Percentiles rank a stretch among this genome's conserved stretches.
These are phyloP conservation scores for Rubia tinctorum DNA, from an alignment of 305 asterid genomes.

Conservation along the genomic window DNA sequence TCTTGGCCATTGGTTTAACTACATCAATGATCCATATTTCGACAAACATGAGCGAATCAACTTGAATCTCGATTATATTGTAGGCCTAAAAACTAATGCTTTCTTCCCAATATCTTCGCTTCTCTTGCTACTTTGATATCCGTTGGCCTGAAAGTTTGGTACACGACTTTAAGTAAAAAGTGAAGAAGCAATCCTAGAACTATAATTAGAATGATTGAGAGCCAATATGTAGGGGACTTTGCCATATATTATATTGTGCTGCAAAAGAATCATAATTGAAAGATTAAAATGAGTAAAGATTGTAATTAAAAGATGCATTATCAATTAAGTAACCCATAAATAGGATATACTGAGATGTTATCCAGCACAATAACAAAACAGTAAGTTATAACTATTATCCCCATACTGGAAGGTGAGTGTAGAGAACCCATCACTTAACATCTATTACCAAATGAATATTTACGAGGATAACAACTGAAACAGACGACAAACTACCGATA, in stretches of 20 bases:
- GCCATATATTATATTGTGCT: constrained; percentile 88
- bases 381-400: constrained; percentile 74
- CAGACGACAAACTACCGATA: constrained; percentile 97
- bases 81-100: constrained; percentile 35
- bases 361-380: constrained; percentile 89
- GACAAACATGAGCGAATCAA: constrained; percentile 35
- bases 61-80: constrained; percentile 43
- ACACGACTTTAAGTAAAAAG: constrained; percentile 62
- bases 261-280: constrained; percentile 30
- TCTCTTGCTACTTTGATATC: constrained; percentile 95
- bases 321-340: constrained; percentile 72
- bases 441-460: constrained; percentile 97
- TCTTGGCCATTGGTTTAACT: too few species aligned
- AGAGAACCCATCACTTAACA: constrained; percentile 69
- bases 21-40: too few species aligned
- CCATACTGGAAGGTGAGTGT: constrained; percentile 86
- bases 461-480: constrained; percentile 83
- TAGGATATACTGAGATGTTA: constrained; percentile 65
- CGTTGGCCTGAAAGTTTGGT: constrained; percentile 80
- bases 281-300: constrained; percentile 9
- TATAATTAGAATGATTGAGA: constrained; percentile 69
- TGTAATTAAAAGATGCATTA: background rate
- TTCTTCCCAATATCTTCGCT: constrained; percentile 68
- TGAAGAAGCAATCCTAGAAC: constrained; percentile 90
- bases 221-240: constrained; percentile 76